phyloP scores from a whole-genome alignment of 2,329 filamentous ascomycete species.

The Pseudopithomyces maydicus region DNA sequence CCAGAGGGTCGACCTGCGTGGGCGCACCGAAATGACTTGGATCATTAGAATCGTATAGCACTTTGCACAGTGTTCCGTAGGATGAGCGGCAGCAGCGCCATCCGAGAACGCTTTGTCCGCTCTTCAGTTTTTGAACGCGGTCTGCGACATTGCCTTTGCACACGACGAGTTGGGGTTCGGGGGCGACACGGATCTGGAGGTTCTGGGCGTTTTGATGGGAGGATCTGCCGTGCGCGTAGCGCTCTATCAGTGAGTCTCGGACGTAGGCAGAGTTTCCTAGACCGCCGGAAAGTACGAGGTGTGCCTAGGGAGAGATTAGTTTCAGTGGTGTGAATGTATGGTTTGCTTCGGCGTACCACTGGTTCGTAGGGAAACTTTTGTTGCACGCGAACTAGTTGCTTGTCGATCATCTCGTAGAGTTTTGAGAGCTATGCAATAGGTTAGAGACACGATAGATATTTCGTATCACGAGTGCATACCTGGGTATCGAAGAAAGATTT shows the following conservation, averaged over 20 bases:
- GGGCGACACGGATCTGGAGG: slow-evolving; percentile 29
- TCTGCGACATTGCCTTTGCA: slow-evolving; percentile 57
- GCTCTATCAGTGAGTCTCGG: slow-evolving; percentile 26
- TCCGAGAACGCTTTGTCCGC: slow-evolving; percentile 45
- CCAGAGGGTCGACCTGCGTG: slow-evolving; percentile 18
- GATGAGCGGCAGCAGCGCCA: slow-evolving; percentile 26
- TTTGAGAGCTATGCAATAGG: slow-evolving; percentile 17
- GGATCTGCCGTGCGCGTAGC: slow-evolving; percentile 24
- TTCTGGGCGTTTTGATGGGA: slow-evolving; percentile 11
- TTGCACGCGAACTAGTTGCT: slow-evolving; percentile 30
- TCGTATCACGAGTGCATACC: neutral
- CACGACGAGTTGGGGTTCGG: slow-evolving; percentile 58
- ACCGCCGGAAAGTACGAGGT: slow-evolving; percentile 44
- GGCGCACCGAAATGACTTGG: slow-evolving; percentile 12
- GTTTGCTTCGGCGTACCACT: slow-evolving; percentile 13
- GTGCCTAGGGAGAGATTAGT: slow-evolving; percentile 7
- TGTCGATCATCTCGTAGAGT: slow-evolving; percentile 38
- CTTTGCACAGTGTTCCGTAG: slow-evolving; percentile 28
- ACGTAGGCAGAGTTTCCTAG: slow-evolving; percentile 45
- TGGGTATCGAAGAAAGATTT: neutral
- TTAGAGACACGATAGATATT: neutral
- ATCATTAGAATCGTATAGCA: slow-evolving; percentile 22
- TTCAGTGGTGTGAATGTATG: neutral
- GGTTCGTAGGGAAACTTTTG: slow-evolving; percentile 18
- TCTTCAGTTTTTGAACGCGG: slow-evolving; percentile 50